Base-by-base conservation (phyloP, 179 eudicot genomes). In the Pouteria campechiana region DNA sequence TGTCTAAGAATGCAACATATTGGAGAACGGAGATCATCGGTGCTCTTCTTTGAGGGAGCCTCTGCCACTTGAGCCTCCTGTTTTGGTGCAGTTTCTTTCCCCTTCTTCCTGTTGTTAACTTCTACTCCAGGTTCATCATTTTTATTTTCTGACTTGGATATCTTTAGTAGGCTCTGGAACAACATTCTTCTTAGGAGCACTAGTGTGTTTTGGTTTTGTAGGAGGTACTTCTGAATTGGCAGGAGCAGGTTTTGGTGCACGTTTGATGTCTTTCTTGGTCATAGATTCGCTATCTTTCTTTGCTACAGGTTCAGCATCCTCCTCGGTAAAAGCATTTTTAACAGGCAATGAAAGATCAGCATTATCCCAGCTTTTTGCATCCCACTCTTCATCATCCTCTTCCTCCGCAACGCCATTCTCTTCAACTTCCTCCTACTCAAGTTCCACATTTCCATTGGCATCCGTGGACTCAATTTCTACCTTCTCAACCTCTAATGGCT, bases 1-100 rank as follows among this genome's bases (percentile, higher is more conserved):
- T 89, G 97, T 36, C 97, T 95, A 94, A 89, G 84, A 44, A 89
- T 89, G 49, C 95, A 84, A 64, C 95, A 89, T 41, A 89, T 89
- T 46, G 97, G 97, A 43, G 97, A 89, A 44, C 97, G 72, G 0
- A 84, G 83, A 39, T 64, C 44, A 21, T 42, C 60, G 45, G 57
- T 84, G 37, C 59, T 43, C 50, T 49, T 52, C 16, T 44, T 63
- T 51, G 55, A 32, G 33, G 59, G 24, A 37, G 32, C 38, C 46
- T 41, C 68, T 17, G 67, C 15, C 48, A 39, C 40, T n/a, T 50
- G 50, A 37, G 33, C 31, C 48, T 44, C 64, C 58, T 65, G 67
- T 24, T 64, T 70, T 22, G 22, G 46, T 15, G 20, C 37, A 35
- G 17, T 45, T 34, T 44, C 68, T 50, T 68, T 61, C 33, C 47